Evolutionary conservation across 2,329 filamentous ascomycete species (phyloP).

Genomic region (Colletotrichum cuscutae): DNA sequence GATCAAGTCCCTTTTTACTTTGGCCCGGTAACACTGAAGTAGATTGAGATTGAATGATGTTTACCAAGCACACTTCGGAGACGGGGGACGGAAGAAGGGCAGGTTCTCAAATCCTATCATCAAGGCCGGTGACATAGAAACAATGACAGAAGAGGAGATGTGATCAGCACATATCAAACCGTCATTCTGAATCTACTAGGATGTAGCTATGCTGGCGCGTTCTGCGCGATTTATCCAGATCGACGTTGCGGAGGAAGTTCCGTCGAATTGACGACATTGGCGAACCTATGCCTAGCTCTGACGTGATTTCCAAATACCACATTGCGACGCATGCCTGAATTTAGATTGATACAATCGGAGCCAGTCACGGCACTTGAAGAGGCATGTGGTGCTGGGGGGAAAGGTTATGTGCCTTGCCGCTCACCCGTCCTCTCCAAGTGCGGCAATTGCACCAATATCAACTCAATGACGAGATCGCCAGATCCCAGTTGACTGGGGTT

Average conservation of each 20-base stretch:
- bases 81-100: not conserved
- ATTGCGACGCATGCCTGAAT: not conserved
- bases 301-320: constrained; percentile 22
- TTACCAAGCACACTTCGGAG: not conserved
- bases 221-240: not conserved
- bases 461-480: constrained; percentile 10
- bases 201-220: not conserved
- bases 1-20: not conserved
- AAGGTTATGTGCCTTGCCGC: not conserved
- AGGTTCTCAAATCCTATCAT: not conserved
- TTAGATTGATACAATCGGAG: not conserved
- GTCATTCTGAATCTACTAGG: not conserved
- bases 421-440: not conserved
- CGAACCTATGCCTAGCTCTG: not conserved
- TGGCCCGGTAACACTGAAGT: not conserved
- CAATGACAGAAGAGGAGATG: not conserved
- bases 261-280: not conserved
- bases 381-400: not conserved
- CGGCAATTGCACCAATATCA: constrained; percentile 19
- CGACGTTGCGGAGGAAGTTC: not conserved
- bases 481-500: not conserved
- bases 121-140: not conserved
- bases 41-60: not conserved
- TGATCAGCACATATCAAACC: not conserved
- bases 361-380: not conserved